A percentile compares a stretch with the other conserved stretches of the same genome.
These are phyloP conservation scores for Lineolata rhizophorae DNA, from an alignment of 495 filamentous ascomycete genomes.

Conservation along the genomic window DNA sequence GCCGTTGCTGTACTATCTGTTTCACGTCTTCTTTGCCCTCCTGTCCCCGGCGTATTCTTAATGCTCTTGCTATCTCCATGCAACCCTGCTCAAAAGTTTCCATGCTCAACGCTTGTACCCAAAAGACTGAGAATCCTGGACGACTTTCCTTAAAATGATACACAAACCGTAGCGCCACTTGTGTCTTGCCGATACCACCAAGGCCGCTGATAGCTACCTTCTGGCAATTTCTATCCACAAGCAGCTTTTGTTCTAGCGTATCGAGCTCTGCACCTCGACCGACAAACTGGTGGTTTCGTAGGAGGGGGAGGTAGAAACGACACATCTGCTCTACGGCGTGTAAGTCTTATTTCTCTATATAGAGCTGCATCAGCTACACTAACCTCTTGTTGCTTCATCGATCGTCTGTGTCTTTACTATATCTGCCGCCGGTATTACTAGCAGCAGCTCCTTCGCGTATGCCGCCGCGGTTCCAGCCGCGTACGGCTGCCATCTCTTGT, in stretches of 20 bases:
- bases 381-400: conserved; percentile 4
- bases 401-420: neutral
- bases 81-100: conserved; percentile 9
- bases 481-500: conserved; percentile 9
- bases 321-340: neutral
- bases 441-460: conserved; percentile 6
- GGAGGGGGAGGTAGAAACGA: conserved; percentile 5
- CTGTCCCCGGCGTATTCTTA: conserved; percentile 3
- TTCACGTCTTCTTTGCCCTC: conserved; percentile 4
- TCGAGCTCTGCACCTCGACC: conserved; percentile 4
- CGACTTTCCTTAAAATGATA: conserved; percentile 7
- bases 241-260: conserved; percentile 5
- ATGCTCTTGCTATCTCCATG: conserved; percentile 1
- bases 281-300: conserved; percentile 5
- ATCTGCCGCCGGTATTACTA: neutral
- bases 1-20: conserved; percentile 4
- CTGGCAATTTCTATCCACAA: conserved; percentile 5
- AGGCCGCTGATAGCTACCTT: conserved; percentile 8
- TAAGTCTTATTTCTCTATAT: conserved; percentile 3
- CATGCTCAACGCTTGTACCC: conserved; percentile 9
- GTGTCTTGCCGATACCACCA: conserved; percentile 10
- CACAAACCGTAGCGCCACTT: conserved; percentile 10
- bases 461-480: conserved; percentile 8
- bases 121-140: conserved; percentile 10
- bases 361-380: conserved; percentile 4